A percentile compares a stretch with the other conserved stretches of the same genome.
Evolutionary conservation across 768 basidiomycete genomes (phyloP).

Genomic region (Galerina marginata): DNA sequence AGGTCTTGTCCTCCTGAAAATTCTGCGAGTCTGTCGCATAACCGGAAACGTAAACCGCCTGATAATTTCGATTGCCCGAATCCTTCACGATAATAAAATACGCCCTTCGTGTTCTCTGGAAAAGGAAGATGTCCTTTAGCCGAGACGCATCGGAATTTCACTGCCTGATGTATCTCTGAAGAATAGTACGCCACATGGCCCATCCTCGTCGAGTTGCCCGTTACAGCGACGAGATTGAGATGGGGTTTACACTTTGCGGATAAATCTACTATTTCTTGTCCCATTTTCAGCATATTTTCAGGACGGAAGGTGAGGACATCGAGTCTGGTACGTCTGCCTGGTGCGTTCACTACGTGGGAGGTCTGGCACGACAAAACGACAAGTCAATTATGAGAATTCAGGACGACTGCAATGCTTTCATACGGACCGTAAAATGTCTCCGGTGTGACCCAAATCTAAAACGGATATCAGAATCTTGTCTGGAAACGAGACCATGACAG

Average conservation of each 20-base stretch:
- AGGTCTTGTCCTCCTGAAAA: neutral
- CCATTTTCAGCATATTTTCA: neutral
- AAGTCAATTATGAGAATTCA: no score
- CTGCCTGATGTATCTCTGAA: no score
- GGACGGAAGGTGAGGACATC: neutral
- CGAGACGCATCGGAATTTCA: neutral
- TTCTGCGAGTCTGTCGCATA: neutral
- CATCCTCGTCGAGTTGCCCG: no score
- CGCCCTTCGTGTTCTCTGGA: neutral
- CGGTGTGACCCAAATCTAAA: no score
- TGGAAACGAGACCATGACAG: no score
- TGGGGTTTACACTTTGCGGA: neutral
- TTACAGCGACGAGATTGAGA: no score
- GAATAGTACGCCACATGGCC: no score
- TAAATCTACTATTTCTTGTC: neutral
- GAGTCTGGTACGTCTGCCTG: neutral
- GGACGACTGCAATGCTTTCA: no score
- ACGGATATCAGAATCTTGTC: no score
- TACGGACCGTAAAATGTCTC: no score
- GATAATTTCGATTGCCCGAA: neutral
- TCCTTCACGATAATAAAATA: neutral
- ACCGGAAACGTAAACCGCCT: constrained; percentile 6
- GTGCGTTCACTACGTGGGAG: no score
- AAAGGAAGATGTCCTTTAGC: neutral
- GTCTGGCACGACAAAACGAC: no score